A percentile compares a stretch with the other conserved stretches of the same genome.
These are phyloP conservation scores for Clavispora vitiphila DNA, from an alignment of 805 yeast species.

Conservation along the genomic window DNA sequence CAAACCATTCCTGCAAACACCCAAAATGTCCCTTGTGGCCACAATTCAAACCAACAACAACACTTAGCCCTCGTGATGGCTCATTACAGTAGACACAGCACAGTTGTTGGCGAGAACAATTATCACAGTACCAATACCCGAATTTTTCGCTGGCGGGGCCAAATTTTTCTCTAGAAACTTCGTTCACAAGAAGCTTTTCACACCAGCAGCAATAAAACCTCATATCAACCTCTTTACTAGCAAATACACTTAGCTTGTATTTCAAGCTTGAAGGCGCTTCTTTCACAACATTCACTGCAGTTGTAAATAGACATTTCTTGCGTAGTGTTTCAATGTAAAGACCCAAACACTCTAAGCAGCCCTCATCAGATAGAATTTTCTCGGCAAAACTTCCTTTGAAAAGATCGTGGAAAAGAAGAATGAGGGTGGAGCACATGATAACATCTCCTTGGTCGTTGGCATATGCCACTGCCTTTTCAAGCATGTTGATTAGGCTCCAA, in stretches of 20 bases:
- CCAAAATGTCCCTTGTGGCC: conserved; percentile 86
- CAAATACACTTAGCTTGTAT: conserved; percentile 24
- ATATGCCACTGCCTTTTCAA: conserved; percentile 49
- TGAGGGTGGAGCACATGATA: conserved; percentile 52
- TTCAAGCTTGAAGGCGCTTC: conserved; percentile 28
- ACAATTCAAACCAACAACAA: conserved; percentile 56
- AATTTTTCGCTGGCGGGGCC: conserved; percentile 26
- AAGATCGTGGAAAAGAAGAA: conserved; percentile 46
- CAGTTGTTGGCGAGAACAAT: conserved; percentile 55
- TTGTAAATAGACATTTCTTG: conserved; percentile 46
- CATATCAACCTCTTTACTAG: conserved; percentile 32
- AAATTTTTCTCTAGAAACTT: conserved; percentile 40
- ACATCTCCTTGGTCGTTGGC: conserved; percentile 61
- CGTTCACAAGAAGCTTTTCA: conserved; percentile 55
- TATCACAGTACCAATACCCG: conserved; percentile 85
- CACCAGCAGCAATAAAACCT: conserved; percentile 60
- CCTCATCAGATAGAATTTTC: conserved; percentile 16
- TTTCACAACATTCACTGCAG: conserved; percentile 54
- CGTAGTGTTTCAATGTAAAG: conserved; percentile 52
- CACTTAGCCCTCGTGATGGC: conserved; percentile 68
- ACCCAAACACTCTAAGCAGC: conserved; percentile 52
- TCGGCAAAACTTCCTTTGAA: conserved; percentile 6
- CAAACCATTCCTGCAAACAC: conserved; percentile 76
- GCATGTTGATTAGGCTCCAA: conserved; percentile 51
- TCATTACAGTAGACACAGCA: conserved; percentile 76